Conservation (phyloP, 768 basidiomycete species). For the Serpula lacrymans region DNA sequence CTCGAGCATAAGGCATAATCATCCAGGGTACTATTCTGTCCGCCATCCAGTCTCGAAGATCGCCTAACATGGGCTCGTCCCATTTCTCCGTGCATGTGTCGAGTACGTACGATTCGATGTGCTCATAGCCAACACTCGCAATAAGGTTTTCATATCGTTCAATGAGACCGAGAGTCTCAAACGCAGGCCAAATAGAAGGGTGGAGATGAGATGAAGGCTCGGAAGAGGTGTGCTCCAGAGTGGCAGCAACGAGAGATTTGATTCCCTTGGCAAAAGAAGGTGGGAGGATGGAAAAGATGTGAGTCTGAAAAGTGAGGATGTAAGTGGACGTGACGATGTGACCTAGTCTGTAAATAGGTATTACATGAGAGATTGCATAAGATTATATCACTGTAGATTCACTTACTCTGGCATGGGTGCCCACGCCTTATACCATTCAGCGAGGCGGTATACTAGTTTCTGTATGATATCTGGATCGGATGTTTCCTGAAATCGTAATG, state of each 20-base stretch:
- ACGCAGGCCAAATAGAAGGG: conserved; percentile 49
- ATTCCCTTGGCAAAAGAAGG: conserved; percentile 64
- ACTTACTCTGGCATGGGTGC: conserved; percentile 61
- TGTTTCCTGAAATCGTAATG: conserved; percentile 40
- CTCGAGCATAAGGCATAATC: conserved; percentile 71
- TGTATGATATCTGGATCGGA: conserved; percentile 47
- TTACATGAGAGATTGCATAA: conserved; percentile 1
- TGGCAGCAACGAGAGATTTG: conserved; percentile 60
- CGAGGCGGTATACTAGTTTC: conserved; percentile 53
- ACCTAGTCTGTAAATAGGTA: conserved; percentile 47
- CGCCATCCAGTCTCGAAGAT: conserved; percentile 73
- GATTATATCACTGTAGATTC: background rate
- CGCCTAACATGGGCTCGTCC: conserved; percentile 60
- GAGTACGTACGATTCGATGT: conserved; percentile 73
- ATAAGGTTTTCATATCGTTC: conserved; percentile 84
- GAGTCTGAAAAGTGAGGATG: conserved; percentile 68
- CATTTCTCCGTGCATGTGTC: conserved; percentile 67
- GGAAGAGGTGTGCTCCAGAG: conserved; percentile 33
- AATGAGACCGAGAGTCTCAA: conserved; percentile 70
- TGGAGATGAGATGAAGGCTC: conserved; percentile 28
- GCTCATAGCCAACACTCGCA: conserved; percentile 79
- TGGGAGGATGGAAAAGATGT: conserved; percentile 70
- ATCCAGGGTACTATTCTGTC: conserved; percentile 84
- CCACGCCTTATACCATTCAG: conserved; percentile 79
- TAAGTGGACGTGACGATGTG: conserved; percentile 57